Conservation (phyloP, 495 filamentous ascomycete genomes). For the Aspergillus mulundensis region DNA sequence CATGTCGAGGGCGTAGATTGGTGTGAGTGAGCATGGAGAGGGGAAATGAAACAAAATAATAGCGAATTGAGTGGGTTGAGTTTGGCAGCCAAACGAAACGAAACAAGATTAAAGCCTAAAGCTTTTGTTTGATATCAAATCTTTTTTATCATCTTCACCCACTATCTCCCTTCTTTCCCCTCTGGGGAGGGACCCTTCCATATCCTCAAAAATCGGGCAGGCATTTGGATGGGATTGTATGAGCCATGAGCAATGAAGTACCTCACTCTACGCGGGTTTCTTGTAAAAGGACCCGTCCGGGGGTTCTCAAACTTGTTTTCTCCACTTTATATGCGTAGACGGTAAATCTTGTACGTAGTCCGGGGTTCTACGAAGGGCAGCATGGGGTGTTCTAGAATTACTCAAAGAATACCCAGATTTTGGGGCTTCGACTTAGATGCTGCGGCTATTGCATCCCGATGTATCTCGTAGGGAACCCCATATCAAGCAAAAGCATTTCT, state of each 20-base stretch:
- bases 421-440: too few relatives aligned
- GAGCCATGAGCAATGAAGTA: conserved; percentile 51
- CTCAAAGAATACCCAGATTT: too few relatives aligned
- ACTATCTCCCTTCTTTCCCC: neutral
- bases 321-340: conserved; percentile 39
- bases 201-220: conserved; percentile 29
- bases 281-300: conserved; percentile 13
- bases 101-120: conserved; percentile 5
- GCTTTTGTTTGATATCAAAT: conserved; percentile 18
- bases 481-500: too few relatives aligned
- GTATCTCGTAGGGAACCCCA: too few relatives aligned
- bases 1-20: conserved; percentile 62
- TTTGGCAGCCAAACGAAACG: conserved; percentile 14
- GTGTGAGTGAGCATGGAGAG: neutral
- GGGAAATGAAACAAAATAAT: conserved; percentile 33
- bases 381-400: too few relatives aligned
- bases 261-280: conserved; percentile 21
- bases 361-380: too few relatives aligned
- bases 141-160: conserved; percentile 15
- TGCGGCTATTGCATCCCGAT: too few relatives aligned
- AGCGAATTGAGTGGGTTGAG: conserved; percentile 28
- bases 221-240: conserved; percentile 46
- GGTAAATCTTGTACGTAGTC: too few relatives aligned
- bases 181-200: neutral
- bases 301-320: conserved; percentile 33